These are phyloP conservation scores for Melastoma malabathricum DNA, from an alignment of 345 rosid species.

Conservation along the genomic window DNA sequence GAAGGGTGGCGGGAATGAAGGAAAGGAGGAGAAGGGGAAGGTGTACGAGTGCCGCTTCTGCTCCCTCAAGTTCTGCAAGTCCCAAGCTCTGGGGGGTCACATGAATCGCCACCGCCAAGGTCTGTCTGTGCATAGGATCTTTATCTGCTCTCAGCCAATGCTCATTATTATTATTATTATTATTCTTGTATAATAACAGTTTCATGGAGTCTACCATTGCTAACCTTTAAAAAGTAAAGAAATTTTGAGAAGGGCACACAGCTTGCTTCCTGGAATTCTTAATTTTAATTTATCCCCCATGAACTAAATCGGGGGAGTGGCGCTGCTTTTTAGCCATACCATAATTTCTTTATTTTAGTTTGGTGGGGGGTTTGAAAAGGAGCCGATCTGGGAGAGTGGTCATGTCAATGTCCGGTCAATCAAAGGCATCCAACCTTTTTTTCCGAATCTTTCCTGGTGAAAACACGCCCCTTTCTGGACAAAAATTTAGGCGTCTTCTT, in stretches of 20 bases:
- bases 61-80: constrained; percentile 99
- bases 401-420: constrained; percentile 2
- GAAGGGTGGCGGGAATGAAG: constrained; percentile 34
- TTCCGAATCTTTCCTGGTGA: no score
- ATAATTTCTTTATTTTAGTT: no score
- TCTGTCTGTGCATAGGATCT: no score
- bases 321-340: no score
- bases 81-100: constrained; percentile 99
- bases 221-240: no score
- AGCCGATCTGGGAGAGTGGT: background rate
- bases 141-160: background rate
- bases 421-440: no score
- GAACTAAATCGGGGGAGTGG: no score
- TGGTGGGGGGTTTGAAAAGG: no score
- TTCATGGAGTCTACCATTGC: background rate
- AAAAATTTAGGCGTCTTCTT: background rate
- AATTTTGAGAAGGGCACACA: no score
- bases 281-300: no score
- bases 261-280: no score
- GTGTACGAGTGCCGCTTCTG: constrained; percentile 98
- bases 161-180: background rate
- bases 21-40: constrained; percentile 69
- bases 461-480: no score
- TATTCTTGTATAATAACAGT: background rate
- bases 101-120: constrained; percentile 99